These are phyloP conservation scores for Zoysia pacifica DNA, from an alignment of 176 grass and related monocot genomes.

Conservation along the genomic window DNA sequence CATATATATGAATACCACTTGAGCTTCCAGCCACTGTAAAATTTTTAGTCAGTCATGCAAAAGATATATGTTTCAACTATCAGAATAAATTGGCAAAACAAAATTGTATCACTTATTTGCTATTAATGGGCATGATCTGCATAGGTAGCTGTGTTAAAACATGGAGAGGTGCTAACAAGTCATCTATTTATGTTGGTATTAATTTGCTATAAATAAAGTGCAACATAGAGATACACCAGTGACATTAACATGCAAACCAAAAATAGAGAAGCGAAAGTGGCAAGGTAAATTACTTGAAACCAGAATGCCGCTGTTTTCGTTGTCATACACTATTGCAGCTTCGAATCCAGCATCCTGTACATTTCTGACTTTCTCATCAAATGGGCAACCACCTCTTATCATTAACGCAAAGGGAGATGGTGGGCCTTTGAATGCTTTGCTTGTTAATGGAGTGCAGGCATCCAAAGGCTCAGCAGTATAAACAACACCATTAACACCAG, in stretches of 20 bases:
- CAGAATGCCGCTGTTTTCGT: slow-evolving; percentile 68
- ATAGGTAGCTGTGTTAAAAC: background rate
- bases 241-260: slow-evolving; percentile 17
- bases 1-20: slow-evolving; percentile 68
- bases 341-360: slow-evolving; percentile 87
- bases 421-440: slow-evolving; percentile 40
- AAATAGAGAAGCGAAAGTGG: slow-evolving; percentile 3
- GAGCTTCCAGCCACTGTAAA: slow-evolving; percentile 91
- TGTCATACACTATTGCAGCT: slow-evolving; percentile 87
- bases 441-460: slow-evolving; percentile 66
- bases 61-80: slow-evolving; percentile 13
- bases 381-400: slow-evolving; percentile 79
- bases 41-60: slow-evolving; percentile 35
- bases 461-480: slow-evolving; percentile 73
- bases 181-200: slow-evolving; percentile 1
- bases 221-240: slow-evolving; percentile 7
- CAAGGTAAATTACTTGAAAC: slow-evolving; percentile 79
- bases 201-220: slow-evolving; percentile 23
- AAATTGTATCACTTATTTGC: slow-evolving; percentile 20
- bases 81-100: slow-evolving; percentile 2
- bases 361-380: slow-evolving; percentile 86
- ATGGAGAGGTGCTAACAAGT: background rate
- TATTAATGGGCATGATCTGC: background rate
- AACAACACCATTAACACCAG: slow-evolving; percentile 69
- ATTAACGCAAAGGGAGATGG: slow-evolving; percentile 64